These are phyloP conservation scores for Zanthoxylum bungeanum DNA, from an alignment of 345 rosid species.

Conservation along the genomic window DNA sequence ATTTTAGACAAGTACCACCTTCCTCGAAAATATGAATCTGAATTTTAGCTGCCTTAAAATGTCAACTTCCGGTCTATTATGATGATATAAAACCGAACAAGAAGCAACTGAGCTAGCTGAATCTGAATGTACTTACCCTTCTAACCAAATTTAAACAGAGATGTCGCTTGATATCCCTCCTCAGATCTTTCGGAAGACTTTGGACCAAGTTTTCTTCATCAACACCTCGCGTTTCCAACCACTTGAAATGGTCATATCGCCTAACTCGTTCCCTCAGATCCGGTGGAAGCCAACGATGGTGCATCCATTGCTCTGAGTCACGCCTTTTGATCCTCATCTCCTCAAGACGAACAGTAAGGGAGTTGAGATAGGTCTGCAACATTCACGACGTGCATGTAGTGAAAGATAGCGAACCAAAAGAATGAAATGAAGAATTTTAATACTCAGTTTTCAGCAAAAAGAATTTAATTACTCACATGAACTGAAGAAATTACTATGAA, in stretches of 20 bases:
- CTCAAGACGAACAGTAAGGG: slow-evolving; percentile 75
- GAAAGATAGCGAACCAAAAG: no score
- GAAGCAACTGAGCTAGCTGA: neutral
- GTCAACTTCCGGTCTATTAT: neutral
- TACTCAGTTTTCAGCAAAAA: neutral
- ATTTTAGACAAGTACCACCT: neutral
- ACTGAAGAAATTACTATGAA: neutral
- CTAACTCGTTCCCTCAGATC: slow-evolving; percentile 64
- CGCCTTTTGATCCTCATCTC: slow-evolving; percentile 95
- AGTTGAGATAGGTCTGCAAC: slow-evolving; percentile 77
- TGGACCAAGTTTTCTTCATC: slow-evolving; percentile 70
- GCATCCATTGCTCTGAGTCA: slow-evolving; percentile 96
- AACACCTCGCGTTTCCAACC: slow-evolving; percentile 77
- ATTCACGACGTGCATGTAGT: slow-evolving; percentile 22
- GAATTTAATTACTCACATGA: neutral
- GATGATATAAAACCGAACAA: neutral
- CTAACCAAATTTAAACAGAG: slow-evolving; percentile 80
- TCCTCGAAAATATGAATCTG: neutral
- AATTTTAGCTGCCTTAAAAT: neutral
- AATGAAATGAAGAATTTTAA: no score
- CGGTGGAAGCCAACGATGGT: slow-evolving; percentile 79
- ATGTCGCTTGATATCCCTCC: slow-evolving; percentile 86
- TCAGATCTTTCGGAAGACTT: slow-evolving; percentile 80
- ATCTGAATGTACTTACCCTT: slow-evolving; percentile 50
- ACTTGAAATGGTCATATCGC: slow-evolving; percentile 71